Percentiles rank a stretch among this genome's conserved stretches.
These are phyloP conservation scores for Claviceps citrina DNA, from an alignment of 2,329 filamentous ascomycete species.

Conservation along the genomic window DNA sequence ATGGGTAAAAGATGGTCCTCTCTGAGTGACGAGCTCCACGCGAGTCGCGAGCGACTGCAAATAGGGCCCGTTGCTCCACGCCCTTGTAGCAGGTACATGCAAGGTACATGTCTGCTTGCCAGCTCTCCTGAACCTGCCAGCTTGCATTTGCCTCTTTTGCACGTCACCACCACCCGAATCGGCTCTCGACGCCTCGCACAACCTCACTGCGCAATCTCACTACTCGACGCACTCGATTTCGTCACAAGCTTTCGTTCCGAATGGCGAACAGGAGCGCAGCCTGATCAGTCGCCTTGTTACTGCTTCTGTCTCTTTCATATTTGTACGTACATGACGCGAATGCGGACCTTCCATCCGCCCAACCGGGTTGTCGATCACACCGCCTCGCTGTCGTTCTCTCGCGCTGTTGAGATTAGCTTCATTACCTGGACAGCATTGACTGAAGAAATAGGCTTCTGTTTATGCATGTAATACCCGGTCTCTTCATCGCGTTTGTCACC, in stretches of 20 bases:
- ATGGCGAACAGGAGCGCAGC: slow-evolving; percentile 10
- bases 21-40: background rate
- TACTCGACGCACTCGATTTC: background rate
- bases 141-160: slow-evolving; percentile 7
- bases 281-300: slow-evolving; percentile 8
- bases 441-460: background rate
- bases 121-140: slow-evolving; percentile 5
- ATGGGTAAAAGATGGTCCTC: too few species aligned
- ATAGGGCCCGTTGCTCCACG: background rate
- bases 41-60: background rate
- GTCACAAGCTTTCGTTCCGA: slow-evolving; percentile 1
- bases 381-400: slow-evolving; percentile 1
- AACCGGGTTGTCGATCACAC: background rate
- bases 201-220: background rate
- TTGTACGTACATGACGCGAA: background rate
- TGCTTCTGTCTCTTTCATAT: slow-evolving; percentile 8
- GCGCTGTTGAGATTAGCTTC: slow-evolving; percentile 4
- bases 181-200: background rate
- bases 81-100: background rate
- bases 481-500: slow-evolving; percentile 2
- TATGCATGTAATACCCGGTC: slow-evolving; percentile 1
- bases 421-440: background rate
- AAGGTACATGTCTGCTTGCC: background rate
- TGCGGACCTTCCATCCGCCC: background rate
- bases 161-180: background rate